Base-by-base conservation (phyloP, 345 rosid genomes). In the Pugionium dolabratum region DNA sequence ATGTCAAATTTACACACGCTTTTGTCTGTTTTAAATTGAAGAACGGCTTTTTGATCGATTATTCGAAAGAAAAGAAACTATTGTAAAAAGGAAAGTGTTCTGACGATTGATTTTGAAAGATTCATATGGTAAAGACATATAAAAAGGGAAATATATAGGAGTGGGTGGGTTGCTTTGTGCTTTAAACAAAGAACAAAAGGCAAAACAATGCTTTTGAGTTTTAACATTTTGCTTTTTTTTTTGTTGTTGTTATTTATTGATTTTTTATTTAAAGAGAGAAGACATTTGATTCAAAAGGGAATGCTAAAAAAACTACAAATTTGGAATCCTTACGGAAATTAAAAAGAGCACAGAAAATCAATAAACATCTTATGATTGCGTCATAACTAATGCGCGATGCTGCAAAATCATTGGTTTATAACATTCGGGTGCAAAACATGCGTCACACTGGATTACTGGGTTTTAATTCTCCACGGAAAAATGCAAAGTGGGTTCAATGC, bases 131-230 rank as follows among this genome's bases (percentile, higher is more conserved):
- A 9, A 62, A 54, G 34, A 45, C 53, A 35, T 31, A 1, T 29
- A 29, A 54, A 36, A 26, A 32, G 11, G 0, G n/a, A 10, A 46
- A 62, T 9, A 54, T 47, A 33, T 56, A 40, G 45, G 60, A 65
- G 70, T 72, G 66, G 71, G 65, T 64, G 66, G 54, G 48, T 65
- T 72, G 66, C 66, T 72, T 58, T 72, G 71, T 72, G 76, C 76
- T 72, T 72, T 72, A 72, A 64, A 65, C 41, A 49, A 65, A 72
- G 60, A 65, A 29, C 36, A 43, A 64, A 65, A 72, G 75, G 70
- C 75, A 71, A 64, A 48, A 64, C 3, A 26, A 4, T 56, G 70
- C 59, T n/a, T n/a, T n/a, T n/a, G n/a, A n/a, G n/a, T 71, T 71
- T 64, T 71, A 9, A 56, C 41, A 58, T 51, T 34, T 57, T 34